These are phyloP conservation scores for Arthrobotrys pseudoclavata DNA, from an alignment of 2,329 filamentous ascomycete genomes.

Conservation along the genomic window DNA sequence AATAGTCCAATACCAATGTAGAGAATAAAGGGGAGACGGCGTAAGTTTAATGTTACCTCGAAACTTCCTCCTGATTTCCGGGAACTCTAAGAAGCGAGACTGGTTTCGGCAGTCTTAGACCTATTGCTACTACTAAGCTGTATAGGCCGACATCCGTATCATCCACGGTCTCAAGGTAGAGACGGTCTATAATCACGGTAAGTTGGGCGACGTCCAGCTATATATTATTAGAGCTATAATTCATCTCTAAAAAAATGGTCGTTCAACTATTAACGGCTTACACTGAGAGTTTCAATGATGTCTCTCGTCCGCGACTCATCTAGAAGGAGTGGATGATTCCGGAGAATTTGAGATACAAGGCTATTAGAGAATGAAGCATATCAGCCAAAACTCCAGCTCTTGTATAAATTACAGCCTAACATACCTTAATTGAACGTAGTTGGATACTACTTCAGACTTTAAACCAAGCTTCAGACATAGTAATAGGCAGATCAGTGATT, in stretches of 20 bases:
- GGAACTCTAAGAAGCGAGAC: slow-evolving; percentile 2
- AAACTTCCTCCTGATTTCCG: neutral
- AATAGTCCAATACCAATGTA: neutral
- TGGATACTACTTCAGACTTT: neutral
- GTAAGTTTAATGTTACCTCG: neutral
- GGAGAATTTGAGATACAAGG: slow-evolving; percentile 32
- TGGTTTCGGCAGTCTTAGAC: slow-evolving; percentile 9
- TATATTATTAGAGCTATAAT: neutral
- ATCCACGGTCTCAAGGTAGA: neutral
- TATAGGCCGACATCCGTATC: slow-evolving; percentile 24
- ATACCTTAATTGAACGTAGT: slow-evolving; percentile 29
- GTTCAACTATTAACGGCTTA: neutral
- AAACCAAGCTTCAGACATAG: slow-evolving; percentile 26
- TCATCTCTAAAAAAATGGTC: neutral
- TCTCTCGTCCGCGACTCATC: slow-evolving; percentile 8
- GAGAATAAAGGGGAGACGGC: neutral
- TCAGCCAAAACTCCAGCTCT: neutral
- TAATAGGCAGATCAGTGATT: slow-evolving; percentile 31
- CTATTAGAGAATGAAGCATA: neutral
- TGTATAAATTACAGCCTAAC: neutral
- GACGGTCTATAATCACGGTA: neutral
- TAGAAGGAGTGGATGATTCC: slow-evolving; percentile 29
- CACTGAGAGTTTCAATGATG: slow-evolving; percentile 10
- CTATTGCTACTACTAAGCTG: slow-evolving; percentile 35
- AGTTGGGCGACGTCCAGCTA: slow-evolving; percentile 26